Percentiles rank a stretch among this genome's conserved stretches.
phyloP scores from a whole-genome alignment of 805 yeast genomes.

The Candida ficus region DNA sequence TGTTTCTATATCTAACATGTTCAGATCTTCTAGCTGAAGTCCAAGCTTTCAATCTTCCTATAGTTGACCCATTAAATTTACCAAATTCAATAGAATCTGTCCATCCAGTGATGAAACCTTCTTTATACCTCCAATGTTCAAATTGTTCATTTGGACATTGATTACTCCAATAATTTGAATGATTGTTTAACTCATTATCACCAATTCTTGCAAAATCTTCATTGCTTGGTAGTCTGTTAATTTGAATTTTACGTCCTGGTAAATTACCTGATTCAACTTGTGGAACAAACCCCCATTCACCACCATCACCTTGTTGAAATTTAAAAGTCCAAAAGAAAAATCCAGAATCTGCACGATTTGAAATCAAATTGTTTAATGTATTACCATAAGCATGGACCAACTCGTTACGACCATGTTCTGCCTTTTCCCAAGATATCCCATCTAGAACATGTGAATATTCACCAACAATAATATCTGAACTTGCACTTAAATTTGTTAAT shows the following conservation, averaged over 20 bases:
- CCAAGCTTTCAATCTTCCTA: slow-evolving; percentile 78
- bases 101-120: slow-evolving; percentile 77
- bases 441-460: slow-evolving; percentile 89
- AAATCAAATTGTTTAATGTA: slow-evolving; percentile 43
- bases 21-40: slow-evolving; percentile 53
- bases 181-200: slow-evolving; percentile 37
- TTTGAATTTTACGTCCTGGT: slow-evolving; percentile 28
- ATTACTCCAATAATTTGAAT: slow-evolving; percentile 63
- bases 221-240: slow-evolving; percentile 34
- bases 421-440: slow-evolving; percentile 63
- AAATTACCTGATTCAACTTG: slow-evolving; percentile 63
- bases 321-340: slow-evolving; percentile 88
- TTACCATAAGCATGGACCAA: slow-evolving; percentile 60
- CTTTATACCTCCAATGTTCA: slow-evolving; percentile 78
- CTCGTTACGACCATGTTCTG: slow-evolving; percentile 42
- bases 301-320: slow-evolving; percentile 85
- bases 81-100: slow-evolving; percentile 67
- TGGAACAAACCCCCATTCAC: slow-evolving; percentile 91
- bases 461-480: slow-evolving; percentile 75
- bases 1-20: slow-evolving; percentile 54
- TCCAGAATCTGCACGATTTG: slow-evolving; percentile 58
- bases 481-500: slow-evolving; percentile 41
- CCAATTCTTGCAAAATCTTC: slow-evolving; percentile 36
- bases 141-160: slow-evolving; percentile 53
- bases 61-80: slow-evolving; percentile 56